Base-by-base conservation (phyloP, 257 asterid genomes). In the Ajuga chamaepitys region DNA sequence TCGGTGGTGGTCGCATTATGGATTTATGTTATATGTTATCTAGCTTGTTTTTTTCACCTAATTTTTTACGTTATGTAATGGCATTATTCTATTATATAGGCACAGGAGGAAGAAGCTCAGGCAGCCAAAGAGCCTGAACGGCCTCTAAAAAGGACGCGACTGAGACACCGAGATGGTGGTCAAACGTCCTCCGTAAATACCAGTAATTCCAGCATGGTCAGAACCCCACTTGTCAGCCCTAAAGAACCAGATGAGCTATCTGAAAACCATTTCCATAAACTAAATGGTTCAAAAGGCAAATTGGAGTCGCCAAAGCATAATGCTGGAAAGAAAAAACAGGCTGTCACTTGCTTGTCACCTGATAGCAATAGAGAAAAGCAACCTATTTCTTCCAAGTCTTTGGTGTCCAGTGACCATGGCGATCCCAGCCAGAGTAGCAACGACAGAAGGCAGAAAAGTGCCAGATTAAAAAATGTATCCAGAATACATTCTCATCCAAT, bases 121-220 rank as follows among this genome's bases (percentile, higher is more conserved):
- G 76, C 63, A 58, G 32, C 69, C 41, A 90, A 81, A 68, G 90
- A 84, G 73, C 80, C 78, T 61, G 91, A 70, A 65, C 82, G 82
- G 28, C 87, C 95, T 32, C 72, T 71, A 32, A 90, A 88, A 85
- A 83, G 84, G 77, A 60, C 62, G 75, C 80, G 86, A 42, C 82
- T 5, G 51, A 75, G 78, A 64, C 56, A 67, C 67, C 81, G 46
- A 60, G 81, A 75, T 61, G 86, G 77, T 61, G 86, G 77, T 59
- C 83, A 81, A 74, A 42, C 70, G 56, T 90, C 87, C 34, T 54
- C 82, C n/a, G 32, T 20, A 38, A 58, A 67, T 22, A 57, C 40
- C 4, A 44, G 69, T 40, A 45, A 35, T 50, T 17, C 58, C 64
- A 37, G 51, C 51, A 34, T 42, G 51, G 38, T 70, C 26, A 68